Evolutionary conservation across 192 early-diverging fungal genomes (phyloP), one percentile per base, ranked within the genome.

Genomic region (Coemansia sp.): DNA sequence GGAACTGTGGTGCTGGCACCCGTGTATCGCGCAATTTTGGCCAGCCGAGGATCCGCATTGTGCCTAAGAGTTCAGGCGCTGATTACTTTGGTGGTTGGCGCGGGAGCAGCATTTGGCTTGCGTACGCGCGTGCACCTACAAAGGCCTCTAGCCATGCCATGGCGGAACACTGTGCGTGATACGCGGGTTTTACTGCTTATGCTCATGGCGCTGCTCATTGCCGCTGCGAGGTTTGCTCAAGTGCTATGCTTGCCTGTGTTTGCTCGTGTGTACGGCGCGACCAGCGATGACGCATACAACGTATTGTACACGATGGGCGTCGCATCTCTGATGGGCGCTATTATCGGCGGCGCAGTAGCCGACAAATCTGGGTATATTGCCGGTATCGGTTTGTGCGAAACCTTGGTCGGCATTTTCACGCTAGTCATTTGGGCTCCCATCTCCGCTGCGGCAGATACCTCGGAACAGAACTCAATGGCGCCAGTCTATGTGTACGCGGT

Each of bases 1-100:
- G 86, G 86, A 32, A 67, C 76, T 7, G 60, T 85, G 0, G 59
- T 59, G 1, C 60, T 87, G 20, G 67, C 82, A 1, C 84, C 84
- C 0, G 53, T 73, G 0, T 74, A 73, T 36, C 64, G 62, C 2
- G 64, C 73, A 7, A 39, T 87, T 0, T 68, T 87, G 53, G 62
- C 27, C 9, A n/a, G 4, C 17, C 71, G 74, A n/a, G 85, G 86
- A 0, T 71, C 82, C n/a, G 59, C 71, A 1, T 31, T 62, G 11
- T 57, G 66, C 27, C 47, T 79, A 40, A 65, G 61, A 24, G 71
- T 64, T 19, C 77, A 79, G 27, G 56, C 77, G 3, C 20, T 79
- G 12, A 17, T 74, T 11, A 70, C 68, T 10, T 60, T 79, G n/a
- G 43, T 63, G 2, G 54, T 70, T 2, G 77, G 77, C 11, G 4